phyloP scores from a whole-genome alignment of 371 early-diverging fungal genomes.

The Blastocladiella emersonii region DNA sequence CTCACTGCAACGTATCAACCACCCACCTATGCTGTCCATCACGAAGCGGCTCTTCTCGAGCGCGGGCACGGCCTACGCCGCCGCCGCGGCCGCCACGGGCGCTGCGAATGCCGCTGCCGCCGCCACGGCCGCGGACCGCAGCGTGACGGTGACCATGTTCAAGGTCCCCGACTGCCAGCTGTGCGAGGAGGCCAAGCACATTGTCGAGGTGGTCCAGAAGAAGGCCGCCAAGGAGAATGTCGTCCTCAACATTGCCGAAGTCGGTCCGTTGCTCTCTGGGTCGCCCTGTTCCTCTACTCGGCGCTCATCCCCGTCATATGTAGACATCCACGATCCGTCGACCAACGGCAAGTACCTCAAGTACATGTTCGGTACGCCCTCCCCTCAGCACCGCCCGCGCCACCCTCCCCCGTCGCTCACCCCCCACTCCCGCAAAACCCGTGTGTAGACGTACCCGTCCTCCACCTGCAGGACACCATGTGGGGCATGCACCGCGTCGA shows the following conservation, averaged over 20 bases:
- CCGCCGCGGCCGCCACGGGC: too few relatives aligned
- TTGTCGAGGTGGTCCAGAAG: background rate
- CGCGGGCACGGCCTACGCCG: too few relatives aligned
- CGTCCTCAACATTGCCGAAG: background rate
- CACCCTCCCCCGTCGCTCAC: too few relatives aligned
- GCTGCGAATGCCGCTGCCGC: too few relatives aligned
- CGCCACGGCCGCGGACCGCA: too few relatives aligned
- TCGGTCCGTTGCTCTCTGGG: background rate
- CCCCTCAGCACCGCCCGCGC: too few relatives aligned
- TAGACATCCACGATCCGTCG: background rate
- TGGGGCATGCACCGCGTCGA: constrained; percentile 4
- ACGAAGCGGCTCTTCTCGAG: too few relatives aligned
- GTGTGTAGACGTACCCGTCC: constrained; percentile 1
- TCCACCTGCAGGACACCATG: background rate
- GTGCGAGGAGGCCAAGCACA: constrained; percentile 2
- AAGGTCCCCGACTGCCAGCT: background rate
- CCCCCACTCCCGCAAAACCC: too few relatives aligned
- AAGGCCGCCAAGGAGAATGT: background rate
- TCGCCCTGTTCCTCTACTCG: background rate
- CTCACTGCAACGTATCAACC: too few relatives aligned
- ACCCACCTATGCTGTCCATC: too few relatives aligned
- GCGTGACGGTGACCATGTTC: constrained; percentile 1
- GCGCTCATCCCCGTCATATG: too few relatives aligned
- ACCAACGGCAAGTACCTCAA: background rate
- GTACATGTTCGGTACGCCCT: constrained; percentile 5